These are phyloP conservation scores for Pythium coloratum DNA, from an alignment of 352 stramenopile genomes.

Conservation along the genomic window DNA sequence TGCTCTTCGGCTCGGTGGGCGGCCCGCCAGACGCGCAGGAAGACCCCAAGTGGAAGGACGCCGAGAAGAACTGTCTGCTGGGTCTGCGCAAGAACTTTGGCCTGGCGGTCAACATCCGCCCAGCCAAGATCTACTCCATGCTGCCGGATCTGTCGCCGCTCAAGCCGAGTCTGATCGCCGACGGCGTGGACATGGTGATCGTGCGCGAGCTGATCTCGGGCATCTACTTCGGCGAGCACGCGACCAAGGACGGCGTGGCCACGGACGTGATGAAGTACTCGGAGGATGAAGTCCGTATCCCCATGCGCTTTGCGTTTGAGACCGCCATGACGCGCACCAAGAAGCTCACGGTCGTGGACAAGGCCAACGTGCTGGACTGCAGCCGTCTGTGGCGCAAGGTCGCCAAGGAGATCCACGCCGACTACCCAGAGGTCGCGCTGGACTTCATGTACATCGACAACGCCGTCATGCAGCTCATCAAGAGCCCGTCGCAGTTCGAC, in stretches of 20 bases:
- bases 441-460: slow-evolving; percentile 99
- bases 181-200: slow-evolving; percentile 98
- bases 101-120: slow-evolving; percentile 97
- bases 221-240: slow-evolving; percentile 98
- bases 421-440: slow-evolving; percentile 94
- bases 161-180: slow-evolving; percentile 95
- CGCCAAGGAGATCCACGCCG: slow-evolving; percentile 85
- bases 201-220: slow-evolving; percentile 98
- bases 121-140: slow-evolving; percentile 98
- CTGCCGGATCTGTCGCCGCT: slow-evolving; percentile 96
- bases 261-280: slow-evolving; percentile 98
- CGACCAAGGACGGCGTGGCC: slow-evolving; percentile 62
- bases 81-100: slow-evolving; percentile 98
- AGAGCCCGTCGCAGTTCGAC: slow-evolving; percentile 98
- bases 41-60: slow-evolving; percentile 88
- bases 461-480: slow-evolving; percentile 98
- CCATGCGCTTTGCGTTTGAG: slow-evolving; percentile 86
- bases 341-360: slow-evolving; percentile 98
- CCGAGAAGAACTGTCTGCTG: slow-evolving; percentile 95
- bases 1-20: slow-evolving; percentile 97
- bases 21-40: slow-evolving; percentile 92
- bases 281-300: slow-evolving; percentile 89
- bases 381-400: slow-evolving; percentile 91
- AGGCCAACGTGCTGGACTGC: slow-evolving; percentile 99
- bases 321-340: slow-evolving; percentile 86